These are phyloP conservation scores for Dimargaris xerosporica DNA, from an alignment of 192 early-diverging fungal genomes.

Conservation along the genomic window DNA sequence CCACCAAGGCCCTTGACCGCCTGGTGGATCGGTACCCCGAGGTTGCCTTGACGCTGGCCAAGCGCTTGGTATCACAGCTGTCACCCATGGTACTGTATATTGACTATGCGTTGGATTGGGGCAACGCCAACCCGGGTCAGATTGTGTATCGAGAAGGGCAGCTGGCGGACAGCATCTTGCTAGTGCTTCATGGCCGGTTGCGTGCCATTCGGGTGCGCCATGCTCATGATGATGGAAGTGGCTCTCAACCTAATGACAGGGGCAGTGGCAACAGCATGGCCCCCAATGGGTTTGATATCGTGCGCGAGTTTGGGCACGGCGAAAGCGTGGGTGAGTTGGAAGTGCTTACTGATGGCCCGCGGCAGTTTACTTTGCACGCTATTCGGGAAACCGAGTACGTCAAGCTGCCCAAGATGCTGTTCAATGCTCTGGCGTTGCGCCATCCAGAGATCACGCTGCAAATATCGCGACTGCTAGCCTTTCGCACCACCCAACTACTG, in stretches of 20 bases:
- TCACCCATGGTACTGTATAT: slow-evolving; percentile 70
- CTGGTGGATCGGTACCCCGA: slow-evolving; percentile 74
- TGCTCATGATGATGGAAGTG: too few relatives aligned
- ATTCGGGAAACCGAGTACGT: slow-evolving; percentile 95
- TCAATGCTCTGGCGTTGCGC: slow-evolving; percentile 74
- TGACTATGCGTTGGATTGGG: slow-evolving; percentile 86
- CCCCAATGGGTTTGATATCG: slow-evolving; percentile 42
- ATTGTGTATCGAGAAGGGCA: slow-evolving; percentile 81
- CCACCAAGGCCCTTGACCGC: slow-evolving; percentile 66
- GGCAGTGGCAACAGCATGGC: slow-evolving; percentile 25
- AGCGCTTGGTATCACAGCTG: slow-evolving; percentile 63
- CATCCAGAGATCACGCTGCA: slow-evolving; percentile 88
- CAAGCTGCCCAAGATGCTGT: slow-evolving; percentile 86
- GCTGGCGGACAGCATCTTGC: slow-evolving; percentile 72
- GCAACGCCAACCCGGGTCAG: slow-evolving; percentile 84
- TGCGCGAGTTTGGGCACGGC: slow-evolving; percentile 86
- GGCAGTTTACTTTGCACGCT: slow-evolving; percentile 81
- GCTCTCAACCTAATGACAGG: too few relatives aligned
- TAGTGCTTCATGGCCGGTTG: slow-evolving; percentile 86
- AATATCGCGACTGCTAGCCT: slow-evolving; percentile 78
- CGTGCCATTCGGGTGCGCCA: slow-evolving; percentile 60
- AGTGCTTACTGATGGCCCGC: slow-evolving; percentile 55
- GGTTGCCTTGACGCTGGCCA: slow-evolving; percentile 71
- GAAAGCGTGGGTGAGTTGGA: slow-evolving; percentile 93
- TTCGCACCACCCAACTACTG: slow-evolving; percentile 37